These are phyloP conservation scores for Emiliania huxleyi DNA, from an alignment of 78 protist genomes.

Conservation along the genomic window DNA sequence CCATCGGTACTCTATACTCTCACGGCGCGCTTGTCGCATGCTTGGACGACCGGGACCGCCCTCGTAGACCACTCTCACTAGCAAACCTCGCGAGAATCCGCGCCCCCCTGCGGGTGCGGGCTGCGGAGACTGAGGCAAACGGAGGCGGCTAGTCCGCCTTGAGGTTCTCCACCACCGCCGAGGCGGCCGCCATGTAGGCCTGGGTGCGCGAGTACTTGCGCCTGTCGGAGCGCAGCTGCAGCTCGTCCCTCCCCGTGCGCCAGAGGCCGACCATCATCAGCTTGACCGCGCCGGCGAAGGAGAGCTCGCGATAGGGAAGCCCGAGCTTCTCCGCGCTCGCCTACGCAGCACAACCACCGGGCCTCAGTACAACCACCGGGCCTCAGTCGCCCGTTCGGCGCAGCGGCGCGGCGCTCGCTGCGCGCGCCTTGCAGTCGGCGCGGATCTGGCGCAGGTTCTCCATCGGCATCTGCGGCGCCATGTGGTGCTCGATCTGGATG, in stretches of 20 bases:
- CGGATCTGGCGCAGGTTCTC: slow-evolving; percentile 26
- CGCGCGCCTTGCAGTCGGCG: slow-evolving; percentile 5
- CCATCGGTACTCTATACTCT: no score
- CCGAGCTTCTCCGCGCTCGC: background rate
- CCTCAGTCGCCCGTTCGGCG: no score
- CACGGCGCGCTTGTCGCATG: no score
- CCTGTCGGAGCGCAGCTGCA: background rate
- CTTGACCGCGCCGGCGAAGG: background rate
- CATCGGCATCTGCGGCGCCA: slow-evolving; percentile 39
- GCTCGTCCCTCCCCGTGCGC: background rate
- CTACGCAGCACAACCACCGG: no score
- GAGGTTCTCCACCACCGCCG: background rate
- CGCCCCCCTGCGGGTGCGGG: no score
- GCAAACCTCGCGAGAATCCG: no score
- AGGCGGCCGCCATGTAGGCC: background rate
- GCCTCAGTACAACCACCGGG: no score
- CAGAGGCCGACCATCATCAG: background rate
- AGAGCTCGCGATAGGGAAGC: background rate
- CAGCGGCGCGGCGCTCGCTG: no score
- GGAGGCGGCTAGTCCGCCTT: no score
- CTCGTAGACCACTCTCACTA: no score
- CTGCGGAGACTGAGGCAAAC: no score
- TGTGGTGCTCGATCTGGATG: slow-evolving; percentile 50
- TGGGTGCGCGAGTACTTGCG: background rate
- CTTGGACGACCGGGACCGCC: no score